Evolutionary conservation across 1,284 basidiomycete genomes (phyloP).

Genomic region (Coniophora puteana): DNA sequence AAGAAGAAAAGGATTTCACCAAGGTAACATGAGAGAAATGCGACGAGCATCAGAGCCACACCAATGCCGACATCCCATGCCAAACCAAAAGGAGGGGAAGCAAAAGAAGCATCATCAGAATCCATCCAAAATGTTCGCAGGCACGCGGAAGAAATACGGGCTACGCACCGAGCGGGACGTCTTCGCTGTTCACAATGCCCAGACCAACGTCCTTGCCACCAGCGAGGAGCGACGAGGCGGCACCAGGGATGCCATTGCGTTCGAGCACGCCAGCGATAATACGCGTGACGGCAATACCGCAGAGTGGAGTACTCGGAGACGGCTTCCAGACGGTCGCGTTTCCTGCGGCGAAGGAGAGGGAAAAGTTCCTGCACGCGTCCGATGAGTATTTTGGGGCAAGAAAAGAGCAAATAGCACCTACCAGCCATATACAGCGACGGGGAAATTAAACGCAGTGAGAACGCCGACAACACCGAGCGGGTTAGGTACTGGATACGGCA

Average conservation of each 20-base stretch:
- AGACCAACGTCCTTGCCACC: conserved; percentile 83
- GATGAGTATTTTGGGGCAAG: conserved; percentile 4
- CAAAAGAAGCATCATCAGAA: conserved; percentile 5
- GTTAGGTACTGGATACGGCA: conserved; percentile 68
- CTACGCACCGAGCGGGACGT: conserved; percentile 69
- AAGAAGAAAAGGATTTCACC: too few relatives aligned
- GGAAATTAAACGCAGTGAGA: conserved; percentile 92
- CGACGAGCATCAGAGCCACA: background rate
- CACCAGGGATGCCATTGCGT: conserved; percentile 78
- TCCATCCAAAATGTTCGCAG: conserved; percentile 1
- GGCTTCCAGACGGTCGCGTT: conserved; percentile 97
- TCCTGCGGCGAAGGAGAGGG: conserved; percentile 85
- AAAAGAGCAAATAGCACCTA: conserved; percentile 22
- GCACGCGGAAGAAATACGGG: conserved; percentile 5
- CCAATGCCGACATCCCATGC: too few relatives aligned
- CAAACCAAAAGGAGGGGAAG: too few relatives aligned
- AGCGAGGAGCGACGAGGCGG: conserved; percentile 78
- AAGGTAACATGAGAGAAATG: too few relatives aligned
- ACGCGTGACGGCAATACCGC: conserved; percentile 84
- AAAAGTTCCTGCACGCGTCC: conserved; percentile 69
- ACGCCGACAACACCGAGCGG: conserved; percentile 92
- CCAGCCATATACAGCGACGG: conserved; percentile 89
- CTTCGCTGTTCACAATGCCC: conserved; percentile 67
- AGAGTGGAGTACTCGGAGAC: conserved; percentile 84
- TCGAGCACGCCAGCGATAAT: conserved; percentile 82